phyloP scores from a whole-genome alignment of 345 rosid genomes.

The Microcos paniculata region DNA sequence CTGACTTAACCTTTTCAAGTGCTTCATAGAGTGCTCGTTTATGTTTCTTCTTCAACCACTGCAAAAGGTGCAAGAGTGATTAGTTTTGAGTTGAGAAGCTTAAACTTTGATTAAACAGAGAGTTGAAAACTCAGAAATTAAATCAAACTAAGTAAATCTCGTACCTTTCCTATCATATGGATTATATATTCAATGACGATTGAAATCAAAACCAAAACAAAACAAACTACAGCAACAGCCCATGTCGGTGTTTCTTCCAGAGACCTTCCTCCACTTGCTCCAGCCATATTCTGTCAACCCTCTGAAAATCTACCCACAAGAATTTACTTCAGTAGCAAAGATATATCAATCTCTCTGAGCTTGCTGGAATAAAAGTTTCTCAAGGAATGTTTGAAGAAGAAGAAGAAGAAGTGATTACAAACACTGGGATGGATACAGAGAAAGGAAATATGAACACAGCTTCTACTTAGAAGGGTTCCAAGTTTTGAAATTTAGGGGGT shows the following conservation, averaged over 20 bases:
- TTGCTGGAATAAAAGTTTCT: not conserved
- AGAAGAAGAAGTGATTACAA: not conserved
- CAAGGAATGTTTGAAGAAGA: not conserved
- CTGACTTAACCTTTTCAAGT: constrained; percentile 91
- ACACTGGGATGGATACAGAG: not conserved
- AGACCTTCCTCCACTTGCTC: constrained; percentile 40
- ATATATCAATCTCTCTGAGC: no score
- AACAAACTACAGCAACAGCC: constrained; percentile 71
- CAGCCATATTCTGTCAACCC: constrained; percentile 38
- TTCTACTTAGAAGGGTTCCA: not conserved
- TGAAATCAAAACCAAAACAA: constrained; percentile 48
- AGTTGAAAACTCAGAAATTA: no score
- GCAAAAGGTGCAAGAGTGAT: constrained; percentile 2
- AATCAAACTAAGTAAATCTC: no score
- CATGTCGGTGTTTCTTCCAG: constrained; percentile 68
- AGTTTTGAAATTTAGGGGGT: not conserved
- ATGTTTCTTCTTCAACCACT: constrained; percentile 71
- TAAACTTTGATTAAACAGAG: not conserved
- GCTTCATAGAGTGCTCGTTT: constrained; percentile 77
- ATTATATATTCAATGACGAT: constrained; percentile 51
- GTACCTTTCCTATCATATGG: constrained; percentile 62
- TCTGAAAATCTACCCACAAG: not conserved
- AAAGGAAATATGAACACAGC: not conserved
- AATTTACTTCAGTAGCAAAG: not conserved
- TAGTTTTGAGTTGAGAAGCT: not conserved